Base-by-base conservation (phyloP, 257 asterid species). In the Solanum lignicaule region DNA sequence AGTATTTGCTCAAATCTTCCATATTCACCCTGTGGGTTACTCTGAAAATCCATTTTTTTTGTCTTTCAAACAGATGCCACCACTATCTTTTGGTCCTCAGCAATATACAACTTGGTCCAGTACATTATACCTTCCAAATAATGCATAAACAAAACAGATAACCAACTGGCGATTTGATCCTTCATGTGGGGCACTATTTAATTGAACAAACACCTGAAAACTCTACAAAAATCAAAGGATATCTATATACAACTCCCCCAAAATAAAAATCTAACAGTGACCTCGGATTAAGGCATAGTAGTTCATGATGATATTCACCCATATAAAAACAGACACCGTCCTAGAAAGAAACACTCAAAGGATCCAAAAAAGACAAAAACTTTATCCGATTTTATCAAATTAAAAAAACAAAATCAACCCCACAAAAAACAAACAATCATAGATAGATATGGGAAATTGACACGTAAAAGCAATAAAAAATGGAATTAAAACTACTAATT, bases 1-100 rank as follows among this genome's bases (percentile, higher is more conserved):
- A 93, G 92, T 86, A 97, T 96, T 91, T 97, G 99, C 86, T 96
- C 99, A 88, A 95, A 94, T 90, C 97, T 93, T 72, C 98, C 98
- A 90, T 89, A 90, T 87, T 94, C 98, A 60, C 91, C 94, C 82
- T 87, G 94, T 36, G 93, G 90, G 83, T 92, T 92, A 88, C 94
- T 88, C 52, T 94, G 95, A 91, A 94, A 91, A 91, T 97, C 99
- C 99, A 97, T 97, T 74, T 43, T n/a, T 62, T 65, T 84, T 88
- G 81, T 81, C 62, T 43, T 84, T 78, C 86, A 74, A 90, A 68
- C 89, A 90, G 71, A 85, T 38, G 86, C 81, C 84, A 92, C 69
- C 71, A 82, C 73, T 52, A 78, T 83, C 69, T 85, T 31, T 48
- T 90, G 86, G 76, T 90, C 83, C 23, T 71, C 89, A 83, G 38